phyloP scores from a whole-genome alignment of 2,329 filamentous ascomycete genomes.

The Venturia asperata region DNA sequence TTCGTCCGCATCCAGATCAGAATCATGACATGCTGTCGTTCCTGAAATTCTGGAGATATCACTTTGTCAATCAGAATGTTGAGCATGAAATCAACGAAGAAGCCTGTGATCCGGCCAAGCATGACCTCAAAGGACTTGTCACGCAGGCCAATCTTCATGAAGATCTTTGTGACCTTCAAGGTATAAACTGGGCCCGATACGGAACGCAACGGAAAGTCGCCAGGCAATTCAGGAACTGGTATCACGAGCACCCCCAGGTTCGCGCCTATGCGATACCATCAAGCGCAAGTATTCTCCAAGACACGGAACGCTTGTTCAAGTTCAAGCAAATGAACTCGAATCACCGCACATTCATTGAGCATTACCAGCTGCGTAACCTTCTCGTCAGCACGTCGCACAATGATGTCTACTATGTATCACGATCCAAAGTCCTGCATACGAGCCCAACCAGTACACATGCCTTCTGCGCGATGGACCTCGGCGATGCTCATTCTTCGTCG shows the following conservation, averaged over 20 bases:
- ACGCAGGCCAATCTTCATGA: neutral
- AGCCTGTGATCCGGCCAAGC: neutral
- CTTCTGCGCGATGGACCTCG: constrained; percentile 43
- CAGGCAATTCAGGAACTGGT: constrained; percentile 22
- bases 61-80: constrained; percentile 7
- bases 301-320: constrained; percentile 41
- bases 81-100: constrained; percentile 4
- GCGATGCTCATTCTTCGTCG: constrained; percentile 22
- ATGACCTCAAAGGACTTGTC: neutral
- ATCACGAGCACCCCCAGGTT: constrained; percentile 25
- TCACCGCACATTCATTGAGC: constrained; percentile 42
- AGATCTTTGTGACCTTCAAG: constrained; percentile 32
- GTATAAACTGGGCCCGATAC: constrained; percentile 32
- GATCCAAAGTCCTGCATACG: constrained; percentile 43
- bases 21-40: constrained; percentile 16
- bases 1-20: constrained; percentile 14
- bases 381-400: constrained; percentile 48
- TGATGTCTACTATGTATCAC: constrained; percentile 48
- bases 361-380: constrained; percentile 54
- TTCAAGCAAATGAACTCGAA: constrained; percentile 44
- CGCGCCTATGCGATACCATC: constrained; percentile 12
- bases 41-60: constrained; percentile 8
- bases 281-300: constrained; percentile 26
- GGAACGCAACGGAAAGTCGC: constrained; percentile 27
- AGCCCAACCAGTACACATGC: constrained; percentile 39